These are phyloP conservation scores for Cyberlindnera bimundalis DNA, from an alignment of 805 yeast species.

Conservation along the genomic window DNA sequence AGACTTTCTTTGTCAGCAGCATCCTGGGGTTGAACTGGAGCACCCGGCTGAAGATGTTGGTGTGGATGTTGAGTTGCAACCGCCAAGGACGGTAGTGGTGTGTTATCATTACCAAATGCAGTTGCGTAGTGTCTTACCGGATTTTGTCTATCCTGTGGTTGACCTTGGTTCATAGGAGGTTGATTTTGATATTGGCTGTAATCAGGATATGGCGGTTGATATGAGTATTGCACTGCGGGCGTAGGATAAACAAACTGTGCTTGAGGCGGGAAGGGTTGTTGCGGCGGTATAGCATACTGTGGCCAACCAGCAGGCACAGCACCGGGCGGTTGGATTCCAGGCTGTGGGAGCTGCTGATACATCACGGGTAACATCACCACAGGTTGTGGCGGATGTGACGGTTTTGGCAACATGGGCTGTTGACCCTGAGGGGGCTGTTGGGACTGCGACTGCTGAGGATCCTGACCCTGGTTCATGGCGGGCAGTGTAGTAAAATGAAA, in stretches of 20 bases:
- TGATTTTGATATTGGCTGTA: constrained; percentile 6
- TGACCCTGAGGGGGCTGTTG: constrained; percentile 13
- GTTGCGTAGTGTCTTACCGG: constrained; percentile 3
- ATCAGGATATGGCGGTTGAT: constrained; percentile 8
- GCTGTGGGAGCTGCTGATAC: constrained; percentile 16
- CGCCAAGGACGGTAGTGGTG: constrained; percentile 9
- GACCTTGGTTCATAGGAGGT: constrained; percentile 1
- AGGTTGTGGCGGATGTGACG: constrained; percentile 7
- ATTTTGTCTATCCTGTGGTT: constrained; percentile 1
- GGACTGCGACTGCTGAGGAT: constrained; percentile 11
- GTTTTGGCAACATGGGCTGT: constrained; percentile 8
- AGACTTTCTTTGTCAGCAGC: background rate
- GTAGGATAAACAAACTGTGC: constrained; percentile 13
- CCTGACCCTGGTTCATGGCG: constrained; percentile 3
- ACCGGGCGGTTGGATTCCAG: constrained; percentile 7
- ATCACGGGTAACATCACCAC: constrained; percentile 15
- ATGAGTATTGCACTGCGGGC: constrained; percentile 7
- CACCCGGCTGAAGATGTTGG: constrained; percentile 13
- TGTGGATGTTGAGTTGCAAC: constrained; percentile 8
- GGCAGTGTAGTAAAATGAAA: no score
- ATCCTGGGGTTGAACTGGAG: constrained; percentile 1
- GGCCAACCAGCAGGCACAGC: constrained; percentile 10
- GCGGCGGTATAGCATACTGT: constrained; percentile 10
- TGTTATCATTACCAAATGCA: constrained; percentile 4
- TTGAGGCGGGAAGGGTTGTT: constrained; percentile 12